These are phyloP conservation scores for Amyloporia xantha DNA, from an alignment of 768 basidiomycete genomes.

Conservation along the genomic window DNA sequence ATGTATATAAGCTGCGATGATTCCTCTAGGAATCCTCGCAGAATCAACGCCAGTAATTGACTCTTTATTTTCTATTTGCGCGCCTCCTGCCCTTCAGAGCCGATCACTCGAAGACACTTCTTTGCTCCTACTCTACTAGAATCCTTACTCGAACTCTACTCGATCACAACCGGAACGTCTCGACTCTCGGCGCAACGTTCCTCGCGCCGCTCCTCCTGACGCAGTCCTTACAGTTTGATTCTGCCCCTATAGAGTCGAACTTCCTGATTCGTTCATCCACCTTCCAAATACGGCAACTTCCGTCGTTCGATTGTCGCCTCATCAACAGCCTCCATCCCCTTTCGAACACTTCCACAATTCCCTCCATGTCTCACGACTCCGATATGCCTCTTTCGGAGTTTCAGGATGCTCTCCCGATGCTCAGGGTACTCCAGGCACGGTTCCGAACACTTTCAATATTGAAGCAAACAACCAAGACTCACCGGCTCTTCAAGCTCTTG, in stretches of 20 bases:
- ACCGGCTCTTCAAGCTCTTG: not conserved
- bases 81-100: too few species aligned
- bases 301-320: not conserved
- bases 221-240: not conserved
- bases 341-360: not conserved
- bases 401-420: not conserved
- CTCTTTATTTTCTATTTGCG: too few species aligned
- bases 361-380: not conserved
- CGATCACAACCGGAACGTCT: too few species aligned
- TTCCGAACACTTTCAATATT: not conserved
- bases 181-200: not conserved
- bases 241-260: not conserved
- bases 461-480: not conserved
- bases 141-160: too few species aligned
- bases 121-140: too few species aligned
- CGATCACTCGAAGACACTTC: too few species aligned
- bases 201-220: not conserved
- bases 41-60: too few species aligned
- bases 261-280: not conserved
- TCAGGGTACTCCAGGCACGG: not conserved
- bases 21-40: too few species aligned
- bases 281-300: not conserved
- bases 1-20: too few species aligned
- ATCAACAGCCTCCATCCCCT: not conserved
- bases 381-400: not conserved